Conservation (phyloP, 2,329 filamentous ascomycete species). For the Fusarium coicis region DNA sequence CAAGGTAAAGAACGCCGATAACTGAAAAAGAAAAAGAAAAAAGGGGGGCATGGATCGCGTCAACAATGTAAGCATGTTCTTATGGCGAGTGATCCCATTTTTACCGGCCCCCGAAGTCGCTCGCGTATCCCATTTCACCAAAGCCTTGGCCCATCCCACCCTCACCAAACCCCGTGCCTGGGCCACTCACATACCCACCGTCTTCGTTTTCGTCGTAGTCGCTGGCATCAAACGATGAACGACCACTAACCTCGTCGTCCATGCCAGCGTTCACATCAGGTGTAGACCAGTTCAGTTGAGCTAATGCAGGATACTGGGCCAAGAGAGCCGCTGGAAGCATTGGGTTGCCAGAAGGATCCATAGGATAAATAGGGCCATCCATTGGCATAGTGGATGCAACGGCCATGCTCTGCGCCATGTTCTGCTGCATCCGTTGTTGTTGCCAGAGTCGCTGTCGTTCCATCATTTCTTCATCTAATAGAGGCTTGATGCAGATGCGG, state of each 20-base stretch:
- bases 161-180: constrained; percentile 69
- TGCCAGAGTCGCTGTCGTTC: constrained; percentile 81
- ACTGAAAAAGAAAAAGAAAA: constrained; percentile 4
- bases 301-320: constrained; percentile 93
- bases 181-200: constrained; percentile 72
- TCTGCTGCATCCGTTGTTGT: constrained; percentile 76
- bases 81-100: neutral
- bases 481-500: constrained; percentile 94
- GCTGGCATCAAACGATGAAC: constrained; percentile 84
- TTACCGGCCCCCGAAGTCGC: constrained; percentile 44
- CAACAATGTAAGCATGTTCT: constrained; percentile 6
- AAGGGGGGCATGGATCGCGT: constrained; percentile 9
- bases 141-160: constrained; percentile 66
- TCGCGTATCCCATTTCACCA: constrained; percentile 48
- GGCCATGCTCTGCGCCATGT: constrained; percentile 69
- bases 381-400: constrained; percentile 66
- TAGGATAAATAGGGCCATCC: constrained; percentile 66
- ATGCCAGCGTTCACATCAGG: constrained; percentile 74
- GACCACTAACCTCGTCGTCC: constrained; percentile 80
- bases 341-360: constrained; percentile 68
- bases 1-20: constrained; percentile 21
- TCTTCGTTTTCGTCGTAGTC: constrained; percentile 82
- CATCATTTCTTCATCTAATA: constrained; percentile 91
- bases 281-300: constrained; percentile 83
- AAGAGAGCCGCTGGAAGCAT: constrained; percentile 87